Evolutionary conservation across 352 stramenopile genomes (phyloP), one percentile per base, ranked within the genome.

Genomic region (Elongisporangium prolatum): DNA sequence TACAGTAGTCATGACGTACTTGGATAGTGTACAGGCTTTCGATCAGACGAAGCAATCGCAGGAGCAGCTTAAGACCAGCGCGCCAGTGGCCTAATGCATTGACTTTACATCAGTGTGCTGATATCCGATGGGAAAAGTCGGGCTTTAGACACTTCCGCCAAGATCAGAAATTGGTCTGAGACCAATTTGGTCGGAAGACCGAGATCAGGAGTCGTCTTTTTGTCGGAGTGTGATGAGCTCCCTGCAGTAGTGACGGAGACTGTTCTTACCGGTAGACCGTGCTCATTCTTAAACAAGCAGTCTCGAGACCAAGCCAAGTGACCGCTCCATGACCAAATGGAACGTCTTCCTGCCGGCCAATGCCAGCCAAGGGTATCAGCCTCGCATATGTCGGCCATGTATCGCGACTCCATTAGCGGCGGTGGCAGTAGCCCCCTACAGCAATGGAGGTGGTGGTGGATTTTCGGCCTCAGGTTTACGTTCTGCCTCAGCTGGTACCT

Each of bases 11-110:
- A 77, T 93, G 64, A 65, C 67, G 22, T 93, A 93, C 54, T 68
- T 93, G 9, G 61, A 84, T n/a, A 59, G 59, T 10, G 65, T 90
- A 14, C 78, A 78, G 7, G 78, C 74, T 56, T 91, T 71, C 44
- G 48, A 63, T 13, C 28, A 40, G 9, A 14, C 4, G 5, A 40
- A 40, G 28, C 28, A 40, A 8, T 14, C 28, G 28, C 28, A 40
- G 8, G 28, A 13, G 1, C 5, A 40, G 28, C 28, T 13, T 40
- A 13, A 40, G 28, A 40, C 8, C 28, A 14, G 28, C 8, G 28
- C 28, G 9, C 28, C 28, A 40, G 28, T 40, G 28, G 28, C 28
- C 5, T 40, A 40, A 13, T 34, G 25, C 8, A 34, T 34, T 34
- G 25, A 8, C 25, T 8, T 4, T 8, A 34, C 25, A 34, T 34